Base-by-base conservation (phyloP, 78 protist genomes). In the Ministeria vibrans region DNA sequence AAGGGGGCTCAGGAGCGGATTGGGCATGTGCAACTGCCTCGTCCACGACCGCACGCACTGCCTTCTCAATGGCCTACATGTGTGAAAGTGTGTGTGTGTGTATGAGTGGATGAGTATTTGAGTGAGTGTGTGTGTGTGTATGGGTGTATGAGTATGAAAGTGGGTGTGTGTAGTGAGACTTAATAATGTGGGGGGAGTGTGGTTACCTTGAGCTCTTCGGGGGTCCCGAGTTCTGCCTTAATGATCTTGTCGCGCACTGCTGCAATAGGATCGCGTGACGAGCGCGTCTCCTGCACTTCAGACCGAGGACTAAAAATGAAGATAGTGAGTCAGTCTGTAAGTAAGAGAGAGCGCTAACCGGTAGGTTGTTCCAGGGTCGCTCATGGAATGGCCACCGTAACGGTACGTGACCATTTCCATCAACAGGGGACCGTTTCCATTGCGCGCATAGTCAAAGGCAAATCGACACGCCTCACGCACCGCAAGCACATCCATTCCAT, bases 301-400 rank as follows among this genome's bases (percentile, higher is more conserved):
- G 87, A 94, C 62, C 92, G 82, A 2, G 88, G 28, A 41, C 39
- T 55, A 11, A 9, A 1, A 23, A 2, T 1, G 30, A 20, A 20
- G 27, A 15, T 1, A 5, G 34, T 1, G 43, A 46, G 77, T 55
- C 30, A 39, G 77, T 27, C 41, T 13, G 62, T 20, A 46, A 27
- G 78, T 6, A 53, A 20, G 22, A 55, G n/a, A 7, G 63, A 2
- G 63, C 9, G 13, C 9, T 2, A 11, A 38, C 2, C 96, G 92
- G 91, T 93, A 95, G 13, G 89, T 69, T 68, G 89, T 87, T 77
- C 96, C 99, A 41, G 99, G 99, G 85, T 96, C 99, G 61, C 94
- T 88, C 99, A 96, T 96, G 39, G 94, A 87, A 93, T 96, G 99
- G 62, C 99, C 97, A n/a, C 84, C 84, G 86, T 96, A 96, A 74